A percentile compares a stretch with the other conserved stretches of the same genome.
These are phyloP conservation scores for Haplosporangium sp. DNA, from an alignment of 371 early-diverging fungal species.

Conservation along the genomic window DNA sequence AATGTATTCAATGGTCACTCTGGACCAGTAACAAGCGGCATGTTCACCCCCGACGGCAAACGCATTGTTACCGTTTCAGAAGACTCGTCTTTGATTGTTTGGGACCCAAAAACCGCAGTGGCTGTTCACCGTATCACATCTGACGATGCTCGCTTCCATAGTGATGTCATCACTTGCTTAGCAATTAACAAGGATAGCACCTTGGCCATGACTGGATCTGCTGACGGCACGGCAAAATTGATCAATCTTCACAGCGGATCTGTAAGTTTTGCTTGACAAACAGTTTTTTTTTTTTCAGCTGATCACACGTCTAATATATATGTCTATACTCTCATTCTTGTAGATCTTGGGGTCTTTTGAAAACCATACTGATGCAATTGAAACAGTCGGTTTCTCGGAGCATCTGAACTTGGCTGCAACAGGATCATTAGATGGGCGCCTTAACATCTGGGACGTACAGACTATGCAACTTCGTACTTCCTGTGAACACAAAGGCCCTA, in stretches of 20 bases:
- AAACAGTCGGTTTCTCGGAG: constrained; percentile 80
- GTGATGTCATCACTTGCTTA: constrained; percentile 82
- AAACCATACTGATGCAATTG: constrained; percentile 82
- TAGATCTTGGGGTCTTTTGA: constrained; percentile 83
- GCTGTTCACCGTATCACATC: constrained; percentile 70
- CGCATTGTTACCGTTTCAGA: constrained; percentile 88
- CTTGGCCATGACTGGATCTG: constrained; percentile 84
- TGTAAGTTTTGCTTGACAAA: constrained; percentile 53
- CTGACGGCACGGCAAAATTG: constrained; percentile 82
- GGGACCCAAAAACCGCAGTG: constrained; percentile 93
- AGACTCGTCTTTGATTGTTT: constrained; percentile 86
- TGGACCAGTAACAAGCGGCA: constrained; percentile 86
- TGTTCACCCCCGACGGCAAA: constrained; percentile 93
- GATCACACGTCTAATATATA: not conserved
- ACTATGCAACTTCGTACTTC: constrained; percentile 79
- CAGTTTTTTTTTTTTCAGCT: not conserved
- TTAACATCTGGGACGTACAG: constrained; percentile 90
- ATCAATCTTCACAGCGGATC: constrained; percentile 78
- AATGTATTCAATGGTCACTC: constrained; percentile 93
- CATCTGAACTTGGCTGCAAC: constrained; percentile 83
- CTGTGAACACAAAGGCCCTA: constrained; percentile 83
- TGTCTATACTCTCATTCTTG: constrained; percentile 1
- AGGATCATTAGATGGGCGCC: constrained; percentile 89
- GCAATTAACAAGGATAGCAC: constrained; percentile 81
- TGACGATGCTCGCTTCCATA: constrained; percentile 91